phyloP scores from a whole-genome alignment of 2,329 filamentous ascomycete species.

The Verticillium longisporum region DNA sequence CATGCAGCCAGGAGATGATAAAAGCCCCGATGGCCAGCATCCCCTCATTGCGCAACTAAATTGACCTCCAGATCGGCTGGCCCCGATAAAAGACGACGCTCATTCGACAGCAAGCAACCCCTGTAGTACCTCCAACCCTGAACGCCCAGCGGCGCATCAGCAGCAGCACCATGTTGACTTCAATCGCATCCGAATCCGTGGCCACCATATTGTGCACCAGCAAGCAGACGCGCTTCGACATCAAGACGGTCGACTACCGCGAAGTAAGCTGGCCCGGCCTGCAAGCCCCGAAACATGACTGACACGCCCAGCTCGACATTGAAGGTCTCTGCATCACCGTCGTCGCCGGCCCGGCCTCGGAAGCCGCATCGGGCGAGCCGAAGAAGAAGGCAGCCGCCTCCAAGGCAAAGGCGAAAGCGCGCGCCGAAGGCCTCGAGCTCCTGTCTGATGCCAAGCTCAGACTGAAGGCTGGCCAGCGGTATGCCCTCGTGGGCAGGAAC shows the following conservation, averaged over 20 bases:
- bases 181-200: constrained; percentile 41
- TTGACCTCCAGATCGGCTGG: neutral
- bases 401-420: constrained; percentile 44
- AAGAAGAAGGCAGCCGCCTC: constrained; percentile 22
- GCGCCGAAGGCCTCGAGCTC: constrained; percentile 53
- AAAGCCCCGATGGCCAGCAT: neutral
- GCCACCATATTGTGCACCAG: constrained; percentile 54
- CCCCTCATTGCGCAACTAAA: neutral
- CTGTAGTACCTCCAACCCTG: neutral
- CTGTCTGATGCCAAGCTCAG: constrained; percentile 63
- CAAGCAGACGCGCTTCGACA: constrained; percentile 62
- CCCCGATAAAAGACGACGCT: neutral
- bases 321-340: constrained; percentile 68
- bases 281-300: neutral
- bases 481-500: constrained; percentile 74
- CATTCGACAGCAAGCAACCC: neutral
- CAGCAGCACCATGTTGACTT: constrained; percentile 31
- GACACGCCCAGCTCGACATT: constrained; percentile 50
- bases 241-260: constrained; percentile 44
- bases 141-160: neutral
- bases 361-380: constrained; percentile 16
- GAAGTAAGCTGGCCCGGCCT: constrained; percentile 36
- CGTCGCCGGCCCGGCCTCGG: constrained; percentile 25
- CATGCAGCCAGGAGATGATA: neutral
- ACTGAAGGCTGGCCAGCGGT: constrained; percentile 65